Base-by-base conservation (phyloP, 768 basidiomycete genomes). In the Mrakia frigida region DNA sequence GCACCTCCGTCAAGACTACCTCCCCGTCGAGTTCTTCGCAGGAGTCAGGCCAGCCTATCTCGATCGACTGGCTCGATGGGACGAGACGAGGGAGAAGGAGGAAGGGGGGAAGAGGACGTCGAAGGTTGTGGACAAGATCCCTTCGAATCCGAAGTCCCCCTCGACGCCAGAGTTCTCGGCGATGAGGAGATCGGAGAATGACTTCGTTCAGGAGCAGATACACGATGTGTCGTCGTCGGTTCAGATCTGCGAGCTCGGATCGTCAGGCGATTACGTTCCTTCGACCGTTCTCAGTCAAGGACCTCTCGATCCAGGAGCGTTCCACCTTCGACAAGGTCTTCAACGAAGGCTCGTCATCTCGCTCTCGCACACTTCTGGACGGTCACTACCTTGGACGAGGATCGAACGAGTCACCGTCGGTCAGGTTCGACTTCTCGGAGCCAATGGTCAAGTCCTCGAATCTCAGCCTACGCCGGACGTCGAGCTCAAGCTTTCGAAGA, bases 161-260 rank as follows among this genome's bases (percentile, higher is more conserved):
- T 56, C 53, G 10, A 56, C 53, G 25, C 37, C 52, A 6, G 61
- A 68, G 76, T 50, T 67, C 7, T 52, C 50, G 14, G 86, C 86
- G 25, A 96, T 96, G 94, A 89, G 95, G 28, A 90, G 94, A 37
- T 92, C 94, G 31, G 96, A 98, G 84, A 92, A 88, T 61, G 94
- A 98, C 80, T 94, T 98, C 79, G 88, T 96, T 37, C 88, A 89
- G 18, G 90, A 92, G 79, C 92, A 97, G 82, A 85, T 86, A 23
- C 95, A 98, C 83, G 94, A 98, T 81, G 89, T 97, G n/a, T 89
- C 93, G 10, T 91, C 91, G 18, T 91, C 90, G 87, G 82, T 95
- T 56, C 92, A 94, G 80, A 87, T 99, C 67, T 89, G 89, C 81
- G 95, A 99, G 83, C 87, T 98, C 41, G 89, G 88, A 37, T 89